A percentile compares a stretch with the other conserved stretches of the same genome.
Conservation (phyloP, 2,329 filamentous ascomycete genomes). For the Aspergillus phoenicis region DNA sequence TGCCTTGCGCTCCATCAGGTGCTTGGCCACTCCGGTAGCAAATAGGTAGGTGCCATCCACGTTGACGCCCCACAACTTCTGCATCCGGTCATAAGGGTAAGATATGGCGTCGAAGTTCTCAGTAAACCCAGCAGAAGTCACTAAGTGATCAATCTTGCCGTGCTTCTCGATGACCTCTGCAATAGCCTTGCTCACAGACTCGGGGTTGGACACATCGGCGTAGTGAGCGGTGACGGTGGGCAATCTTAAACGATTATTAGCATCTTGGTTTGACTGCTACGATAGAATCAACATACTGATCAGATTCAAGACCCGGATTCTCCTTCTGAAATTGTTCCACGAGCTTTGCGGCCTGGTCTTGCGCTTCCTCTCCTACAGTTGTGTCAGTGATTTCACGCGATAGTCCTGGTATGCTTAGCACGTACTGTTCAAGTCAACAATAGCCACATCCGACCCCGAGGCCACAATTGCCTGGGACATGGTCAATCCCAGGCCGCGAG, state of each 20-base stretch:
- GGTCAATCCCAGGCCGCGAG: conserved; percentile 82
- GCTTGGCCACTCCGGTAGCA: conserved; percentile 79
- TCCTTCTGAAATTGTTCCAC: conserved; percentile 75
- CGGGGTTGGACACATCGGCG: conserved; percentile 79
- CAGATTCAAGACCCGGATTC: conserved; percentile 69
- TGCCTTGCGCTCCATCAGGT: conserved; percentile 79
- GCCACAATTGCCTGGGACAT: conserved; percentile 92
- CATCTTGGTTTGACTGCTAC: background rate
- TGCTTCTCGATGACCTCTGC: conserved; percentile 70
- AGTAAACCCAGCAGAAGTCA: conserved; percentile 95
- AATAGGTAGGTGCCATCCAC: conserved; percentile 92
- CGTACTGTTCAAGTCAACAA: conserved; percentile 90
- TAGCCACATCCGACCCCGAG: conserved; percentile 83
- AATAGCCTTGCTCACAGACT: conserved; percentile 75
- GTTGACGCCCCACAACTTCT: conserved; percentile 93
- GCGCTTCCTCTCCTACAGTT: conserved; percentile 74
- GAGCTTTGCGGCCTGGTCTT: conserved; percentile 72
- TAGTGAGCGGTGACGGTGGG: conserved; percentile 89
- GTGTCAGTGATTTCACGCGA: background rate
- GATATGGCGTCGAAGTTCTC: conserved; percentile 92
- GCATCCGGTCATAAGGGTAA: conserved; percentile 87
- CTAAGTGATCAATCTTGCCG: conserved; percentile 84
- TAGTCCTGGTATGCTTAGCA: conserved; percentile 20
- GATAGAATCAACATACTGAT: conserved; percentile 48
- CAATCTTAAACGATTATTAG: conserved; percentile 49